Conservation (phyloP, 768 basidiomycete species). For the Cantharellus cinnabarinus region DNA sequence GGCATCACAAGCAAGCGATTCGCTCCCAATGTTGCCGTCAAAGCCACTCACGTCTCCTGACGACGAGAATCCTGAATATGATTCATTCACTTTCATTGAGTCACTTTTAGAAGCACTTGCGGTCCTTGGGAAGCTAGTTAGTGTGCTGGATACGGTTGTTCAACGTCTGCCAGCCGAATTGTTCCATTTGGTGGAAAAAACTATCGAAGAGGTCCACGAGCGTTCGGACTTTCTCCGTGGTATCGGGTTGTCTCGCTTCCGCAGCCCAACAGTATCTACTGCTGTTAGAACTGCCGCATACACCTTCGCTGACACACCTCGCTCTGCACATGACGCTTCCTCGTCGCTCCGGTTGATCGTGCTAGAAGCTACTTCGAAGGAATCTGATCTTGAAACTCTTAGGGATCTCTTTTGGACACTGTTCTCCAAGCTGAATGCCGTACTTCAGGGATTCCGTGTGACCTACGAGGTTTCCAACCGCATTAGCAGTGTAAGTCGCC, state of each 20-base stretch:
- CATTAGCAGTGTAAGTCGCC: constrained; percentile 61
- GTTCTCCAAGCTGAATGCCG: constrained; percentile 87
- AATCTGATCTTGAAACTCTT: constrained; percentile 66
- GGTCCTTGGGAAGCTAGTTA: constrained; percentile 72
- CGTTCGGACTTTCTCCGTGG: constrained; percentile 41
- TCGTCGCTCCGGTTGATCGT: constrained; percentile 46
- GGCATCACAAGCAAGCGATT: not conserved
- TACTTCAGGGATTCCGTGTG: constrained; percentile 75
- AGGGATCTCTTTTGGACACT: constrained; percentile 92
- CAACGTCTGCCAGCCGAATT: constrained; percentile 75
- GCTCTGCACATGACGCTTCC: constrained; percentile 12
- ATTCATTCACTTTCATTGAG: constrained; percentile 88
- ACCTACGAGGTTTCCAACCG: constrained; percentile 79
- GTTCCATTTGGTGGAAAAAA: constrained; percentile 64
- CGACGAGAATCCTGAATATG: constrained; percentile 56
- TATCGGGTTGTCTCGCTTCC: not conserved
- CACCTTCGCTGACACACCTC: constrained; percentile 7
- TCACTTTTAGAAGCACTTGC: constrained; percentile 82
- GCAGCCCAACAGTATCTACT: constrained; percentile 14
- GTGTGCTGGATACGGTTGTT: constrained; percentile 58
- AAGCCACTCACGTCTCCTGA: constrained; percentile 4
- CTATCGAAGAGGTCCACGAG: constrained; percentile 81
- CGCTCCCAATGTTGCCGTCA: not conserved
- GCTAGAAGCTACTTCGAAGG: constrained; percentile 50
- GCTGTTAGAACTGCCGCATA: constrained; percentile 32